Evolutionary conservation across 192 early-diverging fungal genomes (phyloP).

Genomic region (Podila horticola): DNA sequence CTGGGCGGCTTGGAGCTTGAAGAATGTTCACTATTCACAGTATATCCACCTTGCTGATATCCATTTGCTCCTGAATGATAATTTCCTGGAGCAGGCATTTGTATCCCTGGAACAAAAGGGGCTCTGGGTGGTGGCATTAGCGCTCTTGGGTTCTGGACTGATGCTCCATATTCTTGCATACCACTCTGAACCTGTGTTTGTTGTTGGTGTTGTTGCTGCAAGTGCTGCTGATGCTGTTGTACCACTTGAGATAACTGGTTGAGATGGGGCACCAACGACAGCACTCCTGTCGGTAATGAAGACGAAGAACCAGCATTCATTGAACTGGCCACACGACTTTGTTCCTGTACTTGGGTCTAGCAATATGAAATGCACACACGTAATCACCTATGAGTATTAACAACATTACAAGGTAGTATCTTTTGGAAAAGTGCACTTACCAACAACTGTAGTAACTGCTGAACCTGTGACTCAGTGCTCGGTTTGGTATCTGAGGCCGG

Average conservation of each 20-base stretch:
- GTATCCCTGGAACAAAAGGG: background rate
- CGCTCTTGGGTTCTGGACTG: background rate
- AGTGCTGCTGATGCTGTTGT: background rate
- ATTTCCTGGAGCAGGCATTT: background rate
- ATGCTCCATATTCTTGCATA: no score
- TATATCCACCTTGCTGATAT: background rate
- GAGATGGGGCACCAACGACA: background rate
- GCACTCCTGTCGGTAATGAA: background rate
- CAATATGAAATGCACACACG: background rate
- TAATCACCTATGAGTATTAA: no score
- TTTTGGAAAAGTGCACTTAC: background rate
- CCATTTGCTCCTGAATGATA: background rate
- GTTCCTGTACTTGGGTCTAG: background rate
- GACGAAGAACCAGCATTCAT: background rate
- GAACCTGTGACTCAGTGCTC: no score
- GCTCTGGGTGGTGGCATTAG: background rate
- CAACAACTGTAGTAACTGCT: no score
- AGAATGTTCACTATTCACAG: background rate
- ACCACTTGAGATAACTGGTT: background rate
- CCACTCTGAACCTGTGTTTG: no score
- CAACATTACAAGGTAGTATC: background rate
- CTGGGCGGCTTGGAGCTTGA: background rate
- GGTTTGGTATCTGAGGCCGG: background rate
- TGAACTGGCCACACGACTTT: background rate
- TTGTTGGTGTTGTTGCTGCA: no score